A percentile compares a stretch with the other conserved stretches of the same genome.
These are phyloP conservation scores for Eutypella sp. DNA, from an alignment of 2,329 filamentous ascomycete species.

Conservation along the genomic window DNA sequence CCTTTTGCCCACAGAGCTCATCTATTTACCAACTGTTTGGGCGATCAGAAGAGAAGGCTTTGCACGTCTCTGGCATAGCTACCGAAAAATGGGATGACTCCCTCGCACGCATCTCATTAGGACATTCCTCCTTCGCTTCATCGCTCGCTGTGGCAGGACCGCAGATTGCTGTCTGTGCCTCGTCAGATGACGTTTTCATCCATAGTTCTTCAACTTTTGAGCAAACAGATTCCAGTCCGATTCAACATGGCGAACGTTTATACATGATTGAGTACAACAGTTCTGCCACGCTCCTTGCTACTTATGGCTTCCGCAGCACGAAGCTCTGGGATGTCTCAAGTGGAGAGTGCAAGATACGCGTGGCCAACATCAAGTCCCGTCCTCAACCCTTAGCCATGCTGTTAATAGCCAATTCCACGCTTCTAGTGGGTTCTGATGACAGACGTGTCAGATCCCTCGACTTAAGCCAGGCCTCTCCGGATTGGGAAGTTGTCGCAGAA, in stretches of 20 bases:
- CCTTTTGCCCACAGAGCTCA: conserved; percentile 33
- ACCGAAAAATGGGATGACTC: conserved; percentile 21
- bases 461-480: conserved; percentile 8
- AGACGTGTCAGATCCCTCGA: conserved; percentile 12
- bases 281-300: conserved; percentile 17
- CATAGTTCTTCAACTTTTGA: conserved; percentile 18
- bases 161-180: conserved; percentile 11
- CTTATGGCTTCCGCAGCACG: conserved; percentile 21
- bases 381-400: conserved; percentile 20
- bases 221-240: conserved; percentile 6
- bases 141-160: conserved; percentile 7
- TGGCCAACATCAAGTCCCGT: conserved; percentile 16
- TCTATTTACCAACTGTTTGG: conserved; percentile 29
- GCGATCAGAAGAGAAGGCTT: conserved; percentile 8
- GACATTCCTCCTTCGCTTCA: conserved; percentile 4
- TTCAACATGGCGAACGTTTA: conserved; percentile 17
- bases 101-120: conserved; percentile 16
- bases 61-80: conserved; percentile 12
- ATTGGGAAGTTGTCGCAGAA: conserved; percentile 15
- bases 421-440: conserved; percentile 21
- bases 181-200: conserved; percentile 12
- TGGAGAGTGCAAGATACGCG: conserved; percentile 17
- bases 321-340: conserved; percentile 22
- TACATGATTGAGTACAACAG: conserved; percentile 17
- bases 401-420: conserved; percentile 13